Percentiles rank a stretch among this genome's conserved stretches.
Evolutionary conservation across 768 basidiomycete genomes (phyloP).

Genomic region (Suillus sp.): DNA sequence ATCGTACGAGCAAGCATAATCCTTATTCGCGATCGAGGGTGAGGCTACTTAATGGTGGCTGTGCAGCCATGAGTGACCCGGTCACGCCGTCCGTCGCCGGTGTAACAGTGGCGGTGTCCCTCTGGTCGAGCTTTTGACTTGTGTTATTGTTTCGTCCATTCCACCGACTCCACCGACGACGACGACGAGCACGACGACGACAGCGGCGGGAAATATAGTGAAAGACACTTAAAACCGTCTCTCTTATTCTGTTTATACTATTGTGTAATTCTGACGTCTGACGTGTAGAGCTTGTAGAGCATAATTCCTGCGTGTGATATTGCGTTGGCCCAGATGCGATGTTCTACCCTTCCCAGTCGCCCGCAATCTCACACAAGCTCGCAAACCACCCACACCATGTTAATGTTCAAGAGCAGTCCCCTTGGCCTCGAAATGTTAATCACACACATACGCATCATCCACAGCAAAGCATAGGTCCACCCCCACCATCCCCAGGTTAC

Average conservation of each 20-base stretch:
- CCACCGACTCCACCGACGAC: constrained; percentile 13
- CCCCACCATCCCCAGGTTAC: constrained; percentile 74
- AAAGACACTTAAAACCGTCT: constrained; percentile 21
- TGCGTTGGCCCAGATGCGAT: constrained; percentile 50
- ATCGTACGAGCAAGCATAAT: constrained; percentile 15
- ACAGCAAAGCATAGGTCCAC: constrained; percentile 55
- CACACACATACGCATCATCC: constrained; percentile 47
- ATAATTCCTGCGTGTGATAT: constrained; percentile 11
- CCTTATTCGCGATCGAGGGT: constrained; percentile 13
- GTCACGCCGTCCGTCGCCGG: constrained; percentile 10
- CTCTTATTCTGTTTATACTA: constrained; percentile 14
- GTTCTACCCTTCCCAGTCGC: constrained; percentile 87
- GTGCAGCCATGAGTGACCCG: constrained; percentile 15
- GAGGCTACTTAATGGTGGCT: constrained; percentile 22
- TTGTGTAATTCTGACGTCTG: background rate
- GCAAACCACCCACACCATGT: constrained; percentile 46
- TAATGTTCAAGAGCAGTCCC: constrained; percentile 62
- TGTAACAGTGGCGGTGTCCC: background rate
- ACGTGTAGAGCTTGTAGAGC: constrained; percentile 5
- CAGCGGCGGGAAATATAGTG: constrained; percentile 20
- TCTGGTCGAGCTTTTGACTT: constrained; percentile 16
- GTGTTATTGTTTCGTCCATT: background rate
- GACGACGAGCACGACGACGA: constrained; percentile 17
- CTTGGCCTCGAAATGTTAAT: constrained; percentile 54
- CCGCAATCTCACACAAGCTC: constrained; percentile 77